Evolutionary conservation across 306 rosid species (phyloP), one percentile per base, ranked within the genome.

Genomic region (Begonia masoniana): DNA sequence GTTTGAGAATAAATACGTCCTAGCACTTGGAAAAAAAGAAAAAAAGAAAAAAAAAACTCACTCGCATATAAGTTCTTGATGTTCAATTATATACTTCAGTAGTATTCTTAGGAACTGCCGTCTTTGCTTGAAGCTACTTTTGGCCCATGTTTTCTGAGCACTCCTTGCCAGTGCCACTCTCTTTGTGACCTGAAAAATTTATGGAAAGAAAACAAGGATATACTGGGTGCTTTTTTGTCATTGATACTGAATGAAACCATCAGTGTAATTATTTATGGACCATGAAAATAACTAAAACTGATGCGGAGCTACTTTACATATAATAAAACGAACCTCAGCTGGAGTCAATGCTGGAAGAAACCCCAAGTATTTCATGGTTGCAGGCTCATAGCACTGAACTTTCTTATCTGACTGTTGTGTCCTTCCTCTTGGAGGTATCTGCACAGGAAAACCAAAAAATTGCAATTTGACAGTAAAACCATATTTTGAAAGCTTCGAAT

Each of bases 11-110:
- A 31, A 31, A 0, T 26, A 26, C 5, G 7, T 7, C 39, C 39
- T 31, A 31, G 39, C 8, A 6, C 39, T 31, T 31, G 39, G 9
- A 31, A 31, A 31, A 31, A 63, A 53, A 60, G 9, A 31, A 31
- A 31, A 31, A 63, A 53, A 60, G 26, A 58, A 59, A 54, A 52
- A 62, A 55, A 47, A 55, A 43, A 19, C 94, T 79, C 82, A 91
- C 99, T 87, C 85, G 85, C 96, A 87, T 76, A 87, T 83, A 59
- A 87, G 94, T 54, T 80, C 81, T 65, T 87, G 96, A 71, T 87
- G 83, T 48, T 81, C 85, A 54, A 87, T 68, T 57, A 87, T 83
- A 63, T 83, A 87, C 78, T 87, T 84, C 48, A 87, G 69, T 60
- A 87, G 87, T 72, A 87, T 81, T 17, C 91, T 82, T 61, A 87